Conservation (phyloP, 192 early-diverging fungal genomes). For the Chytriomyces sp. region DNA sequence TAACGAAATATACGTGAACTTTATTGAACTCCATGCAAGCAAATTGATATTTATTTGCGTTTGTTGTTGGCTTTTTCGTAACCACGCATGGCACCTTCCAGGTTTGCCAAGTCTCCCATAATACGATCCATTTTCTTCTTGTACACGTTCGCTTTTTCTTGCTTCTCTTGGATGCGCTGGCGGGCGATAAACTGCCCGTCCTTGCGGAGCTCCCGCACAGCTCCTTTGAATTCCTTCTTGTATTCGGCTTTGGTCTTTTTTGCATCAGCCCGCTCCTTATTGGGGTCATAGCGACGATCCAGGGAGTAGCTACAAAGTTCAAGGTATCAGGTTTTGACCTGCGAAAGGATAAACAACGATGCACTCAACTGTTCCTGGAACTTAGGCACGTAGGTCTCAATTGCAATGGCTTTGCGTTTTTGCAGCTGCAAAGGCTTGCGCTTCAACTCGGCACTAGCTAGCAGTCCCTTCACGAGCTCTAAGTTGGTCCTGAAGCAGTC, state of each 20-base stretch:
- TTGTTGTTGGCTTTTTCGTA: conserved; percentile 51
- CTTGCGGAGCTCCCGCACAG: conserved; percentile 92
- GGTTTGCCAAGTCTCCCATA: conserved; percentile 79
- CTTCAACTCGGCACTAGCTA: conserved; percentile 30
- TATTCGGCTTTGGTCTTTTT: conserved; percentile 80
- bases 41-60: background rate
- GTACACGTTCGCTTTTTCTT: conserved; percentile 82
- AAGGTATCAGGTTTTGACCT: background rate
- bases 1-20: background rate
- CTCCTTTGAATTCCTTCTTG: conserved; percentile 93
- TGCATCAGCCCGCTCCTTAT: conserved; percentile 71
- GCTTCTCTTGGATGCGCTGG: conserved; percentile 65
- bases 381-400: conserved; percentile 85
- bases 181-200: conserved; percentile 87
- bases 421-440: conserved; percentile 81
- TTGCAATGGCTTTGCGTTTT: conserved; percentile 81
- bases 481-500: conserved; percentile 7
- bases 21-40: background rate
- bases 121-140: conserved; percentile 89
- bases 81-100: conserved; percentile 69
- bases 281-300: conserved; percentile 72
- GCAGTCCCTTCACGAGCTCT: conserved; percentile 18
- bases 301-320: conserved; percentile 68
- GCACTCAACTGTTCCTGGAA: conserved; percentile 71
- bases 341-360: background rate